Conservation (phyloP, 768 basidiomycete genomes). For the Gymnopilus junonius region DNA sequence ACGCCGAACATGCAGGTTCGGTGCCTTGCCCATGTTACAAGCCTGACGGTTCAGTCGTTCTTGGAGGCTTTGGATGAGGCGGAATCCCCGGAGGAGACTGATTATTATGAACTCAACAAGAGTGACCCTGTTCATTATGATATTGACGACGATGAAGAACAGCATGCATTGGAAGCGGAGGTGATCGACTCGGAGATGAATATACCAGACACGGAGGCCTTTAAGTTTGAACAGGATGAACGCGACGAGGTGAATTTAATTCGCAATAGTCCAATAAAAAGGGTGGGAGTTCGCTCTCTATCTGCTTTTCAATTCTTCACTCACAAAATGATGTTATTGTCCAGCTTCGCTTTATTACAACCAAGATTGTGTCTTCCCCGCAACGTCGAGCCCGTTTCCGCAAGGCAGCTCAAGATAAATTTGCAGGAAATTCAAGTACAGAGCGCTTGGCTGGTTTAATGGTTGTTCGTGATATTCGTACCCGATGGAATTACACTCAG, state of each 20-base stretch:
- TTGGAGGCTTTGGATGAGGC: constrained; percentile 26
- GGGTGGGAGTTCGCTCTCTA: constrained; percentile 6
- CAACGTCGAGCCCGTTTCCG: constrained; percentile 31
- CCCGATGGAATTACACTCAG: constrained; percentile 40
- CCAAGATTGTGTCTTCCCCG: constrained; percentile 35
- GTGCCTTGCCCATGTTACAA: constrained; percentile 39
- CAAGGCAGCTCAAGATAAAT: constrained; percentile 15
- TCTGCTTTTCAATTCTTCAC: neutral
- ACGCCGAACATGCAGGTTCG: constrained; percentile 35
- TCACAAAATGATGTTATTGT: neutral
- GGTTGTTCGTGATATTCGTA: constrained; percentile 36
- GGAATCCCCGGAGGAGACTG: constrained; percentile 25
- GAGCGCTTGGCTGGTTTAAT: constrained; percentile 20
- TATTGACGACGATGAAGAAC: constrained; percentile 24
- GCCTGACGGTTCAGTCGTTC: constrained; percentile 38
- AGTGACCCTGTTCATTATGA: constrained; percentile 34
- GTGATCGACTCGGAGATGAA: neutral
- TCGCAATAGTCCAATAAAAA: neutral
- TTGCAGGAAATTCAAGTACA: constrained; percentile 2
- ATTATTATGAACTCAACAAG: constrained; percentile 32
- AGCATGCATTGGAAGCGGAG: constrained; percentile 19
- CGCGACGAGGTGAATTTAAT: neutral
- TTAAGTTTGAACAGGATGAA: neutral
- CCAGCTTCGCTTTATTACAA: constrained; percentile 33
- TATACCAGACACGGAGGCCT: neutral